Conservation (phyloP, 208 protist species). For the Tritrichomonas foetus region DNA sequence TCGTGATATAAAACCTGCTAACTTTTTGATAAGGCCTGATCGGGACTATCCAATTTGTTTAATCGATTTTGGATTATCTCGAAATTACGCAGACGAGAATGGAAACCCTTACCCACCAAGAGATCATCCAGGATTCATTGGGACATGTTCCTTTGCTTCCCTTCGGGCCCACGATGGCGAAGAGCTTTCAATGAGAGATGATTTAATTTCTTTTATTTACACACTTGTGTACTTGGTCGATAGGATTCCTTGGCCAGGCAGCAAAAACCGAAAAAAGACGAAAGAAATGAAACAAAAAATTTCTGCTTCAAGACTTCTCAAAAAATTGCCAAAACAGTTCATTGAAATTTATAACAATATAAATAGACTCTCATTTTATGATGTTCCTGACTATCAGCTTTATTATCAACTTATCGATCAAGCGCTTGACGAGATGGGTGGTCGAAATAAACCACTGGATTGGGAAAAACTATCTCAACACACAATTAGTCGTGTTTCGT, state of each 20-base stretch:
- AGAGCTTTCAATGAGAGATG: background rate
- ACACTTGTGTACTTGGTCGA: background rate
- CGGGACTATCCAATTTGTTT: background rate
- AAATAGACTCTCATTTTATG: background rate
- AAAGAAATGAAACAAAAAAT: background rate
- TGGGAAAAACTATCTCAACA: background rate
- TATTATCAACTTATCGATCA: background rate
- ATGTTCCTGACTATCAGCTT: background rate
- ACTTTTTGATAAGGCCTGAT: conserved; percentile 17
- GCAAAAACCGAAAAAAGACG: background rate
- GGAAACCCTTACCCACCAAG: background rate
- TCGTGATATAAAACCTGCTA: conserved; percentile 19
- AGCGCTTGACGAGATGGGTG: background rate
- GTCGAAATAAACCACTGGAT: background rate
- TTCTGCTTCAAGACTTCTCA: background rate
- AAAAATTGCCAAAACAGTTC: background rate
- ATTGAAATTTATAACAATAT: background rate
- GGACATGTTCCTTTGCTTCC: background rate
- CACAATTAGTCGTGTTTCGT: no score
- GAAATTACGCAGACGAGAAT: background rate
- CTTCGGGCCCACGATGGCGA: background rate
- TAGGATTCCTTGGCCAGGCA: background rate
- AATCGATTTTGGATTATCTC: conserved; percentile 6
- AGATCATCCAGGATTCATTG: conserved; percentile 2
- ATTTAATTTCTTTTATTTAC: conserved; percentile 30